Percentiles rank a stretch among this genome's conserved stretches.
Evolutionary conservation across 2,329 filamentous ascomycete species (phyloP).

Genomic region (Chrysoporthe puriensis): DNA sequence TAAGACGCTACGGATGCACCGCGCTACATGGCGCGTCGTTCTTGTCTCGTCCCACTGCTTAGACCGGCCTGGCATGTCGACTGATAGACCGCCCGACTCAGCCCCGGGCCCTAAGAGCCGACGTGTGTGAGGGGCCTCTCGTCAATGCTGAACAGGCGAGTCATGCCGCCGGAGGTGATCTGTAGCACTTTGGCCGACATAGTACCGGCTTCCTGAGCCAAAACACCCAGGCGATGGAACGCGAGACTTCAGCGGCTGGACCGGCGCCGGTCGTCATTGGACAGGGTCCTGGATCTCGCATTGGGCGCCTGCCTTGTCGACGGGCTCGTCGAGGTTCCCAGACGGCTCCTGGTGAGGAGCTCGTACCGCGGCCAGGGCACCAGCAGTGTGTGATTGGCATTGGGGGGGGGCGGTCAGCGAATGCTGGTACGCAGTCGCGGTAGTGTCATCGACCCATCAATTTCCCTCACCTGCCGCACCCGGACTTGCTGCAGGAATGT

Average conservation of each 20-base stretch:
- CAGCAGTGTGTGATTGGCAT: neutral
- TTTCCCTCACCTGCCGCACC: constrained; percentile 7
- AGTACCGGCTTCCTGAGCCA: neutral
- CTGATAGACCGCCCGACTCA: neutral
- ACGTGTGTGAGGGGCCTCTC: neutral
- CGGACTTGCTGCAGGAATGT: neutral
- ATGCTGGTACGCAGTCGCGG: neutral
- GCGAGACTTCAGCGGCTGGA: constrained; percentile 3
- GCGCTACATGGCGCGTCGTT: constrained; percentile 5
- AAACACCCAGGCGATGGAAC: neutral
- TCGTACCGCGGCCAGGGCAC: neutral
- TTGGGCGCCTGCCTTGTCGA: neutral
- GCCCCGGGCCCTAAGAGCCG: neutral
- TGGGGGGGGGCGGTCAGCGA: neutral
- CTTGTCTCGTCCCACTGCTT: neutral
- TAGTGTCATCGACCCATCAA: constrained; percentile 4
- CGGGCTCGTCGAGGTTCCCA: neutral
- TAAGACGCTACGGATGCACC: constrained; percentile 1
- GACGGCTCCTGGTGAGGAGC: neutral
- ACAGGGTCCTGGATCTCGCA: neutral
- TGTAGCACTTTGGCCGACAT: neutral
- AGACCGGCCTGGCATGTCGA: neutral
- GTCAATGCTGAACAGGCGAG: neutral
- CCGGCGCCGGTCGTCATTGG: neutral
- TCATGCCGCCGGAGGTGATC: neutral